Conservation (phyloP, 345 rosid genomes). For the Populus deltoides region DNA sequence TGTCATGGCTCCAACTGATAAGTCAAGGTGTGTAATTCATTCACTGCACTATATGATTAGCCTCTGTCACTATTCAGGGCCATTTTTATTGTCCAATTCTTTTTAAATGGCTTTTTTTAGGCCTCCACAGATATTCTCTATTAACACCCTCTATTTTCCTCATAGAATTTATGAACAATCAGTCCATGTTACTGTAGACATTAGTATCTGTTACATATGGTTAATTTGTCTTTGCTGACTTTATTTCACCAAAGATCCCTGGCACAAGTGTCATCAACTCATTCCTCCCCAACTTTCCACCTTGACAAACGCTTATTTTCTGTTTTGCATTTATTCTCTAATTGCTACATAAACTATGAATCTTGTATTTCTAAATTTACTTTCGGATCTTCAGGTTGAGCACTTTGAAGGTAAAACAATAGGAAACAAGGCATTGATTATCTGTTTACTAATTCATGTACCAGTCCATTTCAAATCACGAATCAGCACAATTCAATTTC, state of each 20-base stretch:
- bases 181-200: too few species aligned
- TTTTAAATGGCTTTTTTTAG: neutral
- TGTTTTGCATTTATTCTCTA: neutral
- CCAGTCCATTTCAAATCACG: too few species aligned
- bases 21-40: constrained; percentile 48
- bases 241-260: neutral
- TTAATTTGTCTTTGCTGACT: too few species aligned
- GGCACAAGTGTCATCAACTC: too few species aligned
- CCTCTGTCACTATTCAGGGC: too few species aligned
- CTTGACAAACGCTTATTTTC: neutral
- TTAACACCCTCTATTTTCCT: neutral
- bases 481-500: neutral
- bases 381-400: too few species aligned
- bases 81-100: neutral
- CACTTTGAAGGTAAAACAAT: too few species aligned
- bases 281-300: too few species aligned
- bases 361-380: too few species aligned
- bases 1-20: constrained; percentile 88
- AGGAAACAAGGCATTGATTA: too few species aligned
- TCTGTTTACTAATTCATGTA: neutral
- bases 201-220: too few species aligned
- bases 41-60: neutral
- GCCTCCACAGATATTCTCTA: neutral
- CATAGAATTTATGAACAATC: neutral
- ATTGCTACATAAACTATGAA: neutral